Base-by-base conservation (phyloP, 1,139 yeast species). In the Protomyces macrosporus region DNA sequence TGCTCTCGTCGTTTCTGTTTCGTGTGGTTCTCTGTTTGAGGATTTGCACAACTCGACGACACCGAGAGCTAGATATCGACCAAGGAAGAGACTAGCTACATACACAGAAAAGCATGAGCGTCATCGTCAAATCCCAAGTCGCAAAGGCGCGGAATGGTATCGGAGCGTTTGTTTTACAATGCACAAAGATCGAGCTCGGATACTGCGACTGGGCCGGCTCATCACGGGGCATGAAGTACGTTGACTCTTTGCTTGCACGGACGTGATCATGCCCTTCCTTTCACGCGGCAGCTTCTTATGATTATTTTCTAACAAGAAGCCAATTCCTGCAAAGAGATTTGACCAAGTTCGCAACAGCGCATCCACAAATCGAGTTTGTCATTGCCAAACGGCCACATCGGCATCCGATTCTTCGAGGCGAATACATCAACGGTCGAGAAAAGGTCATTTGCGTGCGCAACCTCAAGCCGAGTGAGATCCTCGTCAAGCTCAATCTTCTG, bases 151-250 rank as follows among this genome's bases (percentile, higher is more conserved):
- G 90, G 67, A 90, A 90, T 72, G 97, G 97, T 51, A 80, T 88
- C 34, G 95, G 95, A 5, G 84, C 95, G 0, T 90, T 82, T 72
- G 82, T 90, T 12, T 78, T 79, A 23, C 74, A 77, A 63, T 90
- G 97, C 77, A 83, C 83, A 71, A 83, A 82, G 71, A 80, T 90
- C 67, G 82, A 86, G 10, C 75, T 91, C 63, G 85, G 88, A 67
- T 90, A 86, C 76, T 89, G 97, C 78, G 89, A 90, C 79, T 87
- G 95, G 87, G 98, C 97, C 58, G 98, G 98, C 23, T 88, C 96
- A 3, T 91, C 98, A 0, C 80, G 80, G 63, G 97, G 97, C 3
- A 81, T 90, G 77, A 80, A 91, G 48, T 42, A 14, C 4, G 42
- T 39, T 12, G 4, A 69, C 32, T 35, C 42, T 10, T 4, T 23